Base-by-base conservation (phyloP, 1,284 basidiomycete species). In the Calocybe gambosa region DNA sequence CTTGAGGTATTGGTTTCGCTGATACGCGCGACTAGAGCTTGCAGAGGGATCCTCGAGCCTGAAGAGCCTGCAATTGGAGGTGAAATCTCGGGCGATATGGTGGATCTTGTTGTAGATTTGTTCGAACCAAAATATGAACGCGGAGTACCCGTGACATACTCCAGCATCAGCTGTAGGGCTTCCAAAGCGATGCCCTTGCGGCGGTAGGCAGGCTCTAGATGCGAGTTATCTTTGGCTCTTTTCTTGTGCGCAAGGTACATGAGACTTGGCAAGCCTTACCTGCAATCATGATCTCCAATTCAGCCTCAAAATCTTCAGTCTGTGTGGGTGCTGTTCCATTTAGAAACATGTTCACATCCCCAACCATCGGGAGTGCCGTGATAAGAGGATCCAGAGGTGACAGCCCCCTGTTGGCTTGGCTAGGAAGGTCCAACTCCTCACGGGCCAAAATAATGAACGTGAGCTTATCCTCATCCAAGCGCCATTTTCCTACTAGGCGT, bases 341-440 rank as follows among this genome's bases (percentile, higher is more conserved):
- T 46, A 96, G 67, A 63, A 97, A 96, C 21, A 96, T 66, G 61
- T 97, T 97, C 34, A 94, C 91, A 60, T 97, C 93, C 25, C 94
- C 94, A 12, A 91, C 73, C 93, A 96, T 94, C 8, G 73, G 75
- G 18, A 81, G 70, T 3, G 61, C 47, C n/a, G 55, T 45, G 9
- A 80, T 53, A n/a, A 68, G 62, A 9, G 67, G 62, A 45, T 68
- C 65, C 2, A 53, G 47, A 0, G 62, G 63, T 9, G 37, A 46
- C 1, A 62, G 38, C 7, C 20, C 16, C 15, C 46, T 44, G 8
- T 47, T 18, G 6, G 42, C 38, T 1, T 45, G 42, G 13, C 15
- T 6, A 8, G 29, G 13, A 8, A n/a, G 29, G 7, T 31, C 6
- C 3, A 12, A 31, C 3, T 8, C 29, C 6, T 13, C 29, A 12